These are phyloP conservation scores for Cercospora sp. DNA, from an alignment of 2,329 filamentous ascomycete genomes.

Conservation along the genomic window DNA sequence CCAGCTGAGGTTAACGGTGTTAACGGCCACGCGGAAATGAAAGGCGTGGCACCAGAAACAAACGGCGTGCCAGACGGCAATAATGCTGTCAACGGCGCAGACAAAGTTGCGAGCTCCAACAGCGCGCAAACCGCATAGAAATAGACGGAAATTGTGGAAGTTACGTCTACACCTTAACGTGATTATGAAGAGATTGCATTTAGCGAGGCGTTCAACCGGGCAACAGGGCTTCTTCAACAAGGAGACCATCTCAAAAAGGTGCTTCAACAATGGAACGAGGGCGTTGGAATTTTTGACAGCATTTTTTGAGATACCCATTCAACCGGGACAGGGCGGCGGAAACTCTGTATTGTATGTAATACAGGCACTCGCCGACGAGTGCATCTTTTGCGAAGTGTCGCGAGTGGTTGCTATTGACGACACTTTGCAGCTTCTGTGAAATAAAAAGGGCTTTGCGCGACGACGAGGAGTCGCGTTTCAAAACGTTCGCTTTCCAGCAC, in stretches of 20 bases:
- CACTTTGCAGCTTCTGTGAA: constrained; percentile 2
- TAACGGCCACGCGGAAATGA: constrained; percentile 25
- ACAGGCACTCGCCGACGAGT: constrained; percentile 4
- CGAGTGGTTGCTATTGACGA: background rate
- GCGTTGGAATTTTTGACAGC: constrained; percentile 20
- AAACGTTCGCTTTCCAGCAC: background rate
- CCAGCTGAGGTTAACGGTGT: constrained; percentile 19
- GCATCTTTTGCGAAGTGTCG: background rate
- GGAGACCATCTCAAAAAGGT: constrained; percentile 23
- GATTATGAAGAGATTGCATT: constrained; percentile 22
- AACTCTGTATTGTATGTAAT: constrained; percentile 14
- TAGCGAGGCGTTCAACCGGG: constrained; percentile 28
- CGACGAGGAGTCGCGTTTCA: background rate
- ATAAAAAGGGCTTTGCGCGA: background rate
- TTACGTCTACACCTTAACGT: constrained; percentile 13
- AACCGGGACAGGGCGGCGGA: constrained; percentile 30
- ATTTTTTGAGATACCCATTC: constrained; percentile 38
- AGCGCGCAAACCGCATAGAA: constrained; percentile 33
- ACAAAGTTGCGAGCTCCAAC: constrained; percentile 29
- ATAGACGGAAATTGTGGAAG: constrained; percentile 5
- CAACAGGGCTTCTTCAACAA: constrained; percentile 32
- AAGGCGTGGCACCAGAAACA: constrained; percentile 29
- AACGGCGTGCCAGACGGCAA: constrained; percentile 37
- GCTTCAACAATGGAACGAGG: constrained; percentile 16
- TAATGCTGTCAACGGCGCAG: constrained; percentile 36